Base-by-base conservation (phyloP, 495 filamentous ascomycete species). In the Talaromyces liani region DNA sequence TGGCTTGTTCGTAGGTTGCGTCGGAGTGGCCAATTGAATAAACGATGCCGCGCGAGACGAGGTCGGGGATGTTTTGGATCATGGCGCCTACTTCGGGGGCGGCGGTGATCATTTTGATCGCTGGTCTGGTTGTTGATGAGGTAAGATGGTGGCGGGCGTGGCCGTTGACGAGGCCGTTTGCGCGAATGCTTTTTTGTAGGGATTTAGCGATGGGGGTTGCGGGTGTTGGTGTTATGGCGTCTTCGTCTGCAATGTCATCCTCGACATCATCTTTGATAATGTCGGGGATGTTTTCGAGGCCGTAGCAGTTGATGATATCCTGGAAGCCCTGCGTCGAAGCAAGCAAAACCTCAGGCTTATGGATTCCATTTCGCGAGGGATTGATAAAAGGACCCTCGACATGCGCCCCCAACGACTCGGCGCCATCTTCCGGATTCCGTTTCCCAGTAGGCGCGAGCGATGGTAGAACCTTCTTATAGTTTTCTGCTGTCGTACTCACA, bases 361-460 rank as follows among this genome's bases (percentile, higher is more conserved):
- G 79, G 62, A 92, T 84, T 60, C 89, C 91, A 66, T 91, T 84
- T 83, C 75, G 90, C 83, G 62, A 79, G 70, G 60, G 87, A 82
- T 70, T 88, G 60, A 96, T 79, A 77, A 93, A 96, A 0, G 91
- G 91, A 0, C 91, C 91, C 79, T 96, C 91, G 68, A 86, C 85
- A 69, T 96, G 91, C 4, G 91, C 91, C 3, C 91, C 91, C 5
- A 96, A 84, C 1, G 88, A 91, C 71, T 93, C 90, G 34, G 90
- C 83, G 63, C 91, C 91, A 60, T 86, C 81, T 64, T 82, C 73
- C n/a, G 75, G 64, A 14, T 53, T 65, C 59, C 75, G 74, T 9
- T 63, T 68, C 27, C 84, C 85, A 2, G 88, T 87, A 3, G 90
- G 89, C 1, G 82, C 90, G 24, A 94, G 84, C 63, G 87, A 86